Percentiles rank a stretch among this genome's conserved stretches.
These are phyloP conservation scores for Ogataea angusta DNA, from an alignment of 805 yeast genomes.

Conservation along the genomic window DNA sequence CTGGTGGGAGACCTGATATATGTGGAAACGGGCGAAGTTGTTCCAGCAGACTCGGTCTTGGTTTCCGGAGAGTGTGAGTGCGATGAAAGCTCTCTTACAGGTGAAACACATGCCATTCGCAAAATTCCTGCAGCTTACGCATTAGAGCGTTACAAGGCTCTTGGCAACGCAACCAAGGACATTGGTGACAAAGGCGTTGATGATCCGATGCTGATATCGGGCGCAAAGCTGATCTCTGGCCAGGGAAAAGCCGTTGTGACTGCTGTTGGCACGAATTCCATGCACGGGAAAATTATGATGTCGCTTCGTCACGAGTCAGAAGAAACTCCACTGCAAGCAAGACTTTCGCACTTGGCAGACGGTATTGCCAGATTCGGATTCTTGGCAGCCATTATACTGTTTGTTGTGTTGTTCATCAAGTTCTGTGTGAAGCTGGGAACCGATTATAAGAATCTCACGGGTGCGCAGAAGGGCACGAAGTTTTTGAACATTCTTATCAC, in stretches of 20 bases:
- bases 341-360: constrained; percentile 79
- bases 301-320: constrained; percentile 74
- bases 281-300: constrained; percentile 89
- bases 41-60: constrained; percentile 84
- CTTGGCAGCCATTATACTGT: constrained; percentile 77
- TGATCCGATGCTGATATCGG: constrained; percentile 88
- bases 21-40: constrained; percentile 89
- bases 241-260: constrained; percentile 83
- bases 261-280: constrained; percentile 85
- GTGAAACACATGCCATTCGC: constrained; percentile 82
- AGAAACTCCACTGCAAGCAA: constrained; percentile 82
- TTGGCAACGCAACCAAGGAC: constrained; percentile 24
- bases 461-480: constrained; percentile 78
- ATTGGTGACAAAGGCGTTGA: constrained; percentile 42
- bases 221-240: constrained; percentile 84
- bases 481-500: constrained; percentile 86
- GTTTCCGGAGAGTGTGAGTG: constrained; percentile 75
- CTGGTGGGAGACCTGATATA: constrained; percentile 82
- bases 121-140: constrained; percentile 57
- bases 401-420: constrained; percentile 73
- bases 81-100: constrained; percentile 91
- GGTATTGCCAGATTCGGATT: constrained; percentile 95
- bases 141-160: constrained; percentile 29
- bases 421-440: constrained; percentile 61
- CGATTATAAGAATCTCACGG: constrained; percentile 39